A percentile compares a stretch with the other conserved stretches of the same genome.
Conservation (phyloP, 2,329 filamentous ascomycete species). For the Colletotrichum chrysophilum region DNA sequence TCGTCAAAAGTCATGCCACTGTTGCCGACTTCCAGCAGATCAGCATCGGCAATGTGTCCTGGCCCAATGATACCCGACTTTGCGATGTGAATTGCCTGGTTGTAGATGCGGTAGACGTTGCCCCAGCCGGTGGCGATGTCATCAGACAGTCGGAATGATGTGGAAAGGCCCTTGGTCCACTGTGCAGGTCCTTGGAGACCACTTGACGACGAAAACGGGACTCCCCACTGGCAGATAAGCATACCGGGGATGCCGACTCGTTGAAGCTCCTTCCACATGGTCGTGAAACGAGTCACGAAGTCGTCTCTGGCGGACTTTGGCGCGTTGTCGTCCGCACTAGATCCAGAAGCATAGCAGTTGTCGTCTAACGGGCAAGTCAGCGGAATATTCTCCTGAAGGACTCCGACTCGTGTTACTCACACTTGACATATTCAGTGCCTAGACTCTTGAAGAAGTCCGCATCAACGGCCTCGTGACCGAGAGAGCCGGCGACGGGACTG, state of each 20-base stretch:
- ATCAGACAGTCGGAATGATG: background rate
- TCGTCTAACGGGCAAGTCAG: background rate
- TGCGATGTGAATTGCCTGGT: background rate
- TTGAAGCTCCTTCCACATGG: background rate
- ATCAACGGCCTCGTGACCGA: background rate
- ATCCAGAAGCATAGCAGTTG: background rate
- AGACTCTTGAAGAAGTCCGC: constrained; percentile 1
- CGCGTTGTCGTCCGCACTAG: background rate
- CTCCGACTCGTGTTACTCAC: background rate
- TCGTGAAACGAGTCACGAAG: background rate
- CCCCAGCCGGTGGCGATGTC: background rate
- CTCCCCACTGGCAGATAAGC: background rate
- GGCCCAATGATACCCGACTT: background rate
- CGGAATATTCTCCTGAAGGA: no score
- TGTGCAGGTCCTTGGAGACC: background rate
- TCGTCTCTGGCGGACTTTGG: background rate
- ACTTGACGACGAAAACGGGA: background rate
- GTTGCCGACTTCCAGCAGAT: background rate
- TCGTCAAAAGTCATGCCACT: background rate
- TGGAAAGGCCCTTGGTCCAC: background rate
- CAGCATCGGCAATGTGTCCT: background rate
- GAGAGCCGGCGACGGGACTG: background rate
- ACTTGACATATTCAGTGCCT: background rate
- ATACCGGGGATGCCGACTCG: background rate
- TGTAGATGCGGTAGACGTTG: background rate